Evolutionary conservation across 331 rosid genomes (phyloP).

Genomic region (Rosa hybrid): DNA sequence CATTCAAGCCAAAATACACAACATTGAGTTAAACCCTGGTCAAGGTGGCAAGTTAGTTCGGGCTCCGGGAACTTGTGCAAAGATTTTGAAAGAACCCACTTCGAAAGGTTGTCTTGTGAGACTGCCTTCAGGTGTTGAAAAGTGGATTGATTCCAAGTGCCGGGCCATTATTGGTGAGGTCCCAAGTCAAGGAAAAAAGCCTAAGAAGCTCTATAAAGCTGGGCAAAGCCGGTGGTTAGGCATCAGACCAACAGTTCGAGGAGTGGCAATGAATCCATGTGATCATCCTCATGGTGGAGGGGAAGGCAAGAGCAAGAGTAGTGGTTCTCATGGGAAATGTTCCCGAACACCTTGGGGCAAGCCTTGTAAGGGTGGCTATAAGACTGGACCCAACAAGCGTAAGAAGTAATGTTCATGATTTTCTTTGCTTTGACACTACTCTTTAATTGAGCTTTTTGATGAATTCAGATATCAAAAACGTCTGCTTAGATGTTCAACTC

Average conservation of each 20-base stretch:
- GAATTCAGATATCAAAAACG: not conserved
- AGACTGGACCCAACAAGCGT: slow-evolving; percentile 74
- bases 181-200: slow-evolving; percentile 72
- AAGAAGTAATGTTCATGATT: slow-evolving; percentile 37
- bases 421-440: slow-evolving; percentile 24
- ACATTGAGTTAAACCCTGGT: slow-evolving; percentile 76
- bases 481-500: not conserved
- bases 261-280: slow-evolving; percentile 85
- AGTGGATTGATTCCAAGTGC: slow-evolving; percentile 63
- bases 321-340: slow-evolving; percentile 55
- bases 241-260: slow-evolving; percentile 64
- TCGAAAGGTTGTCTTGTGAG: slow-evolving; percentile 52
- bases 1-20: slow-evolving; percentile 84
- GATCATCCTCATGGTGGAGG: slow-evolving; percentile 98
- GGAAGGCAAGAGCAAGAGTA: slow-evolving; percentile 79
- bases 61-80: slow-evolving; percentile 79
- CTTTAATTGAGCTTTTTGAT: not conserved
- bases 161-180: slow-evolving; percentile 71
- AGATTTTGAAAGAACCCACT: slow-evolving; percentile 78
- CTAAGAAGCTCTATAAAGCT: slow-evolving; percentile 68
- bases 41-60: slow-evolving; percentile 86
- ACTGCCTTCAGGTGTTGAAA: slow-evolving; percentile 67
- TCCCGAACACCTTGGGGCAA: slow-evolving; percentile 87
- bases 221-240: slow-evolving; percentile 82
- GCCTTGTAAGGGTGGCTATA: slow-evolving; percentile 74